A percentile compares a stretch with the other conserved stretches of the same genome.
These are phyloP conservation scores for Neoscytalidium dimidiatum DNA, from an alignment of 2,329 filamentous ascomycete species.

Conservation along the genomic window DNA sequence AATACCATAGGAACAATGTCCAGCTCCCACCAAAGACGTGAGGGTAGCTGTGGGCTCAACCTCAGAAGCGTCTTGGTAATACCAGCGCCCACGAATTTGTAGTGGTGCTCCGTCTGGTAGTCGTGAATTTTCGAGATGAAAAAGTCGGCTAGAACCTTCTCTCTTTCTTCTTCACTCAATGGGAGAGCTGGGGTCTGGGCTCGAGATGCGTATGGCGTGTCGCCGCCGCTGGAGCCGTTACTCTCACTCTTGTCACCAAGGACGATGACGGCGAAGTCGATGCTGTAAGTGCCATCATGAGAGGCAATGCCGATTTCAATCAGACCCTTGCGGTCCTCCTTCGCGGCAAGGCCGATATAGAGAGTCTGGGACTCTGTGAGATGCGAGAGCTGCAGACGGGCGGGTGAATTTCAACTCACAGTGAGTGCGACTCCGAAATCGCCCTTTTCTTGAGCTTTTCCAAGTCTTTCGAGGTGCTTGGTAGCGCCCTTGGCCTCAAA, in stretches of 20 bases:
- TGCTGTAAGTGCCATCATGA: conserved; percentile 73
- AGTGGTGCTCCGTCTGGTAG: conserved; percentile 66
- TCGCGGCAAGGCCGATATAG: conserved; percentile 64
- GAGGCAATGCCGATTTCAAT: conserved; percentile 67
- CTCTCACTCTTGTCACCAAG: conserved; percentile 34
- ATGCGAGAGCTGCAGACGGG: neutral
- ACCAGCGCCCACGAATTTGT: conserved; percentile 76
- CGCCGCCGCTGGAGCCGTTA: conserved; percentile 12
- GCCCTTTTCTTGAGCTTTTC: conserved; percentile 24
- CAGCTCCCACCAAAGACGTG: conserved; percentile 72
- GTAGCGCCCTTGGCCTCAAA: conserved; percentile 31
- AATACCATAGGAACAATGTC: conserved; percentile 75
- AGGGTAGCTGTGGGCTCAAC: conserved; percentile 65
- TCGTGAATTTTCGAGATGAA: conserved; percentile 58
- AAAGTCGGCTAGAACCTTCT: conserved; percentile 54
- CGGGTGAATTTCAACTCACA: conserved; percentile 17
- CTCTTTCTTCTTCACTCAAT: conserved; percentile 21
- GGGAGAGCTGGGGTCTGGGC: conserved; percentile 15
- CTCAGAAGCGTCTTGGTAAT: conserved; percentile 62
- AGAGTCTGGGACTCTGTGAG: conserved; percentile 38
- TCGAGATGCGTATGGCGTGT: conserved; percentile 23
- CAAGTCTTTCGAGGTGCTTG: conserved; percentile 25
- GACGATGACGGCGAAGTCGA: conserved; percentile 70
- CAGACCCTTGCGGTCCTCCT: conserved; percentile 52
- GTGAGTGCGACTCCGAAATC: conserved; percentile 24